Evolutionary conservation across 805 yeast species (phyloP).

Genomic region (Nakazawaea pomicola): DNA sequence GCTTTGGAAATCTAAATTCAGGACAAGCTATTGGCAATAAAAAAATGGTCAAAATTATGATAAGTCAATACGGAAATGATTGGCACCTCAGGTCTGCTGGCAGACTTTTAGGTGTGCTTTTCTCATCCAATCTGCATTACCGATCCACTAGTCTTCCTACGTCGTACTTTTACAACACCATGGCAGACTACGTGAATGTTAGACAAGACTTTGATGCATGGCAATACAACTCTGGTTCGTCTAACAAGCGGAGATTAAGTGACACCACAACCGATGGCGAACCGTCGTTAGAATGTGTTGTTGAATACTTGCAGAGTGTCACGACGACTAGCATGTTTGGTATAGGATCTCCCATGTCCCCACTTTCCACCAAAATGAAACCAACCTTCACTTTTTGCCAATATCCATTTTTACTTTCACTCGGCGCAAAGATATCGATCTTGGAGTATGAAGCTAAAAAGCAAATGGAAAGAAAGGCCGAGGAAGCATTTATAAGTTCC

Average conservation of each 20-base stretch:
- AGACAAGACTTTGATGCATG: conserved; percentile 80
- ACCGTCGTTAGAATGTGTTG: conserved; percentile 32
- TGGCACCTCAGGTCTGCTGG: conserved; percentile 79
- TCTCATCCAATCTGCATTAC: conserved; percentile 41
- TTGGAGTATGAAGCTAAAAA: conserved; percentile 77
- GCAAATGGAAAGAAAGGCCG: conserved; percentile 83
- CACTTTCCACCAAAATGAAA: conserved; percentile 17
- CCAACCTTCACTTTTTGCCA: conserved; percentile 63
- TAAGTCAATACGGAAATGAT: conserved; percentile 66
- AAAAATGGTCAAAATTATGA: conserved; percentile 31
- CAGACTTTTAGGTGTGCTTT: conserved; percentile 48
- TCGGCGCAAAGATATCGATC: conserved; percentile 78
- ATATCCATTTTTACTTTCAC: conserved; percentile 73
- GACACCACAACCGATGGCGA: conserved; percentile 10
- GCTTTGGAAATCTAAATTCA: conserved; percentile 8
- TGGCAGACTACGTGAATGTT: conserved; percentile 76
- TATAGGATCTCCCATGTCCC: conserved; percentile 23
- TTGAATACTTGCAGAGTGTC: conserved; percentile 39
- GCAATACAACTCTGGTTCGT: conserved; percentile 40
- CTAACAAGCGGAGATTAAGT: conserved; percentile 6
- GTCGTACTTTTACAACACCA: conserved; percentile 65
- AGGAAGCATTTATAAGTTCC: conserved; percentile 79
- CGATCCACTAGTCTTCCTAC: conserved; percentile 28
- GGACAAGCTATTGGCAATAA: conserved; percentile 17
- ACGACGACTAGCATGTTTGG: conserved; percentile 29